Evolutionary conservation across 2,329 filamentous ascomycete species (phyloP).

Genomic region (Ceratocystis albifundus): DNA sequence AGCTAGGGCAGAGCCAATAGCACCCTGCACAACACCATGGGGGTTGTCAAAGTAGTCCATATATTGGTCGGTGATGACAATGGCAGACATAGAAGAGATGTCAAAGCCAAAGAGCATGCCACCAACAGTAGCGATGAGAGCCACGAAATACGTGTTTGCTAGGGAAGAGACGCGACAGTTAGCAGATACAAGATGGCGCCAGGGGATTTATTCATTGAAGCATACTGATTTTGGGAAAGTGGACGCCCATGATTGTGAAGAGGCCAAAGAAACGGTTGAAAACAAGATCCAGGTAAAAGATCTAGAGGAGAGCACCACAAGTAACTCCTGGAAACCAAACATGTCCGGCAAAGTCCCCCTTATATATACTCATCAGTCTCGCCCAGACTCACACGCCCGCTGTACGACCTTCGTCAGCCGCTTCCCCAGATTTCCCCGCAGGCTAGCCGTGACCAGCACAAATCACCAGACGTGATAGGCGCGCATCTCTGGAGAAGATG

Average conservation of each 20-base stretch:
- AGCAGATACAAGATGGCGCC: neutral
- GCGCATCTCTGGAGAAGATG: neutral
- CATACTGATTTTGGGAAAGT: slow-evolving; percentile 22
- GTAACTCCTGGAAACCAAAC: neutral
- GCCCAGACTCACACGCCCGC: neutral
- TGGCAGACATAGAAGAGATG: slow-evolving; percentile 47
- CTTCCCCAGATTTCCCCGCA: slow-evolving; percentile 11
- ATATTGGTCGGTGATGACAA: slow-evolving; percentile 42
- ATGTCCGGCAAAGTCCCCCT: neutral
- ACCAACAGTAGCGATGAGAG: slow-evolving; percentile 33
- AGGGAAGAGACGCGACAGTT: neutral
- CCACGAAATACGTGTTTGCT: slow-evolving; percentile 31
- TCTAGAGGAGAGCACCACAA: neutral
- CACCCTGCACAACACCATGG: slow-evolving; percentile 37
- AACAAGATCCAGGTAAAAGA: neutral
- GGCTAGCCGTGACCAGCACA: neutral
- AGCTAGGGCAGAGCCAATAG: slow-evolving; percentile 42
- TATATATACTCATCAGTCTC: neutral
- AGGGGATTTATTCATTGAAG: neutral
- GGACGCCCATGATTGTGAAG: slow-evolving; percentile 16
- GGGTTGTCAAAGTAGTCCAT: slow-evolving; percentile 42
- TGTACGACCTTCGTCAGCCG: neutral
- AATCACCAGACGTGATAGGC: slow-evolving; percentile 5
- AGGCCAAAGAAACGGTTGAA: neutral
- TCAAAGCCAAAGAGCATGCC: slow-evolving; percentile 44